Evolutionary conservation across 2,329 filamentous ascomycete genomes (phyloP), one percentile per base, ranked within the genome.

Genomic region (Calonectria hongkongensis): DNA sequence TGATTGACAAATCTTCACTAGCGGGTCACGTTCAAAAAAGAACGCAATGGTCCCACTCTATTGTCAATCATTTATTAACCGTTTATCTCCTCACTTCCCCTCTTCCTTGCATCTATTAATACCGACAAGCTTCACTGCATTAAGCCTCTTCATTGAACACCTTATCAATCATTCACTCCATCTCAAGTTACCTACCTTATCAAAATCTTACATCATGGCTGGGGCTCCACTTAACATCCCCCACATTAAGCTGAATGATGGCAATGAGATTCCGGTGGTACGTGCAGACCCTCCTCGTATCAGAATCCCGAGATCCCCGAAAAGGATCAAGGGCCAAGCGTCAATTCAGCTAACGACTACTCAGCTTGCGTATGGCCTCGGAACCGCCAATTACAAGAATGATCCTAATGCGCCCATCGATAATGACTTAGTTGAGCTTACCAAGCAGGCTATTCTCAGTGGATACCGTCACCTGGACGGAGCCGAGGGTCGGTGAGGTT

Each of bases 391-490:
- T 27, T 92, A 87, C 84, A 94, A 90, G 81, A 89, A 15, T 10
- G 73, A 89, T 76, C 81, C 81, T 4, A 83, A 87, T 12, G 86
- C 82, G 56, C 84, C 88, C 58, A 84, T 92, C 48, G 91, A 94
- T 76, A 84, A 91, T 70, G 86, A 87, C 4, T 84, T 89, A 63
- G 81, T 88, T 62, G 83, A 86, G 39, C 75, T 85, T 64, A 88
- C 88, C 51, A 89, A 92, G 70, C 88, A 85, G 75, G 94, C 94
- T 36, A 92, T 95, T 78, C 88, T 90, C 67, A 83, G 90, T 16
- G 94, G 93, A 28, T 95, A 92, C 82, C 88, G 88, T 71, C 94
- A 96, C 79, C 87, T 96, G 3, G 94, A 96, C 82, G 91, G 94
- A 50, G 94, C 94, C 25, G 92, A 96, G 86, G 85, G 92, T 92